Evolutionary conservation across 2,329 filamentous ascomycete species (phyloP).

Genomic region (Colletotrichum costaricense): DNA sequence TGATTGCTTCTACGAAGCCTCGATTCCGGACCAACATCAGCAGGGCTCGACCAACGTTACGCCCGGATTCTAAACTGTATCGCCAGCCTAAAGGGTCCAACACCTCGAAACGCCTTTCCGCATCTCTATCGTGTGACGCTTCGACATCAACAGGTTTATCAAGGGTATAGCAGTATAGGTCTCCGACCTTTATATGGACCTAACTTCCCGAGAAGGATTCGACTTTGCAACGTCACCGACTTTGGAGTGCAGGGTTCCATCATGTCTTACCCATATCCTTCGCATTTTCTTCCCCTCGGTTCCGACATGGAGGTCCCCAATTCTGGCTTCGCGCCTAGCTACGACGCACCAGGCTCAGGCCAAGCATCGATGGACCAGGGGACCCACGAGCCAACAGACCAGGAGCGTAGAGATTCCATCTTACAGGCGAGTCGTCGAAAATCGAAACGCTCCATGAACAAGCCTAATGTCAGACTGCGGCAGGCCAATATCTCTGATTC

Average conservation of each 20-base stretch:
- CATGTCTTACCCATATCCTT: constrained; percentile 63
- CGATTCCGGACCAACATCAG: not conserved
- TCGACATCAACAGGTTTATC: not conserved
- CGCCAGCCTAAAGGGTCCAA: not conserved
- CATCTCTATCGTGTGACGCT: not conserved
- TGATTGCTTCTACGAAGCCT: not conserved
- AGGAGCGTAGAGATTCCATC: constrained; percentile 50
- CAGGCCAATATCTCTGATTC: constrained; percentile 50
- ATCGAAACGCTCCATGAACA: constrained; percentile 62
- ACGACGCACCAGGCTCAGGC: constrained; percentile 44
- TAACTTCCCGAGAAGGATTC: constrained; percentile 42
- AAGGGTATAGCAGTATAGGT: not conserved
- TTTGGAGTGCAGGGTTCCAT: constrained; percentile 50
- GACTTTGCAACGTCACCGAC: constrained; percentile 41
- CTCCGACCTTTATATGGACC: not conserved
- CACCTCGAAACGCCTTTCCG: not conserved
- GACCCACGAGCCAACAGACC: constrained; percentile 39
- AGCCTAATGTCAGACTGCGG: constrained; percentile 58
- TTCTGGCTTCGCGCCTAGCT: constrained; percentile 48
- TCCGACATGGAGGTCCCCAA: constrained; percentile 55
- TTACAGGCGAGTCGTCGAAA: constrained; percentile 49
- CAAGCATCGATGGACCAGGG: constrained; percentile 13
- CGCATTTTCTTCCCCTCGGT: constrained; percentile 52
- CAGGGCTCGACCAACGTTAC: not conserved
- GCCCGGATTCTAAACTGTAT: not conserved